These are phyloP conservation scores for Diaporthe eres DNA, from an alignment of 2,329 filamentous ascomycete genomes.

Conservation along the genomic window DNA sequence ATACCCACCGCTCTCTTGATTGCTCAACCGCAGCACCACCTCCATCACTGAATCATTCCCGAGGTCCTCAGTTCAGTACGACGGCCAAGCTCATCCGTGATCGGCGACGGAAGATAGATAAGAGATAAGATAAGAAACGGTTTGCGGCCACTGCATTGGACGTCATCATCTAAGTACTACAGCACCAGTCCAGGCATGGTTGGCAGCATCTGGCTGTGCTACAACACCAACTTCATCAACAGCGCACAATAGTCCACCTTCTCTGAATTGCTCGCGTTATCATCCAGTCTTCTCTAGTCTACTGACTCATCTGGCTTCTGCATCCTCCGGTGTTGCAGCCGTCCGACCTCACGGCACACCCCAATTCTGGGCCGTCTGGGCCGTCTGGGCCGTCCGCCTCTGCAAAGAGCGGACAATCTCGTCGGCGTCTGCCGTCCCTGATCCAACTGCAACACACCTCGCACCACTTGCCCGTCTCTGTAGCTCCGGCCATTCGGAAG, in stretches of 20 bases:
- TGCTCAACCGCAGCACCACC: neutral
- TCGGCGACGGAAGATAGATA: constrained; percentile 14
- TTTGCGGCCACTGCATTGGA: constrained; percentile 14
- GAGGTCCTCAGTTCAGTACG: neutral
- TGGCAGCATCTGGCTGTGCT: neutral
- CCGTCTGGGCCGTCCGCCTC: neutral
- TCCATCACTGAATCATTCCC: constrained; percentile 13
- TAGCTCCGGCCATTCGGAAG: neutral
- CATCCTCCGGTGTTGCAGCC: neutral
- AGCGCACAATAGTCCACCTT: neutral
- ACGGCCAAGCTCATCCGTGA: constrained; percentile 16
- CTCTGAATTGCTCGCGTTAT: neutral
- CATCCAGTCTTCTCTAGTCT: neutral
- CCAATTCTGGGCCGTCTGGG: neutral
- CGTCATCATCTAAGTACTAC: constrained; percentile 14
- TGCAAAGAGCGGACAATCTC: constrained; percentile 8
- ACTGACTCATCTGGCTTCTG: neutral
- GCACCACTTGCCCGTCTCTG: constrained; percentile 10
- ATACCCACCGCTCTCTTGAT: neutral
- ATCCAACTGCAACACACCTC: constrained; percentile 23
- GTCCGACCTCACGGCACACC: neutral
- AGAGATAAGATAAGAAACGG: constrained; percentile 39
- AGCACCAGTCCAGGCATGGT: constrained; percentile 5
- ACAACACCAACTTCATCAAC: constrained; percentile 9
- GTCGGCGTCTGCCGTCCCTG: neutral